Base-by-base conservation (phyloP, 208 protist genomes). In the Leishmania lainsoni region DNA sequence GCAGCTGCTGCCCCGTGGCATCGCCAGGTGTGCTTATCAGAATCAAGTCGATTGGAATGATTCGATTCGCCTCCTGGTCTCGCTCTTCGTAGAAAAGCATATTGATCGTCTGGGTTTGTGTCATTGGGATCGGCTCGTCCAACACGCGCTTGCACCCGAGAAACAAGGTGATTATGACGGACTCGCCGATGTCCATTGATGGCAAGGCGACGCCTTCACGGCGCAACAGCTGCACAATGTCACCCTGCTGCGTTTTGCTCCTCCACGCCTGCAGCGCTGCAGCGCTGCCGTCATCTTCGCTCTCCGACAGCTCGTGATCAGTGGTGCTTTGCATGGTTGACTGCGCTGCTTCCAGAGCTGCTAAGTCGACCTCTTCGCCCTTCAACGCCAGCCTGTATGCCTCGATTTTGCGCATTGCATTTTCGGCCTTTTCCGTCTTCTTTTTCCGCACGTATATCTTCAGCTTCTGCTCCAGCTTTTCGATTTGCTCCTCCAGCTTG, bases 391-490 rank as follows among this genome's bases (percentile, higher is more conserved):
- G 81, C 45, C 89, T 85, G 72, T 95, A 83, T 32, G 78, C 75
- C 48, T 94, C 91, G 29, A 95, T 95, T 76, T 93, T 91, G 29
- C 87, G 86, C 70, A 85, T 84, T 35, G 91, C 89, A 12, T 84
- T 88, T 20, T 88, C 87, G 3, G 90, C 76, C 76, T 97, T 97
- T 48, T 97, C 91, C n/a, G 80, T 80, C 83, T 97, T 97, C 76
- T 96, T 95, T 54, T 97, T 97, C 29, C 94, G 88, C 45, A 87
- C 78, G 69, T 97, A 95, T 71, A 97, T 97, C 70, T 95, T 95
- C 32, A 97, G 66, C 78, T 97, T 97, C 72, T 97, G 94, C 81
- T 97, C 91, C 32, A 97, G 87, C 78, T 96, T 95, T 76, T 97
- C 94, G 75, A 97, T 95, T 81, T 96, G 87, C 81, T 97, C 92